Evolutionary conservation across 257 asterid species (phyloP).

Genomic region (Solanum lignicaule): DNA sequence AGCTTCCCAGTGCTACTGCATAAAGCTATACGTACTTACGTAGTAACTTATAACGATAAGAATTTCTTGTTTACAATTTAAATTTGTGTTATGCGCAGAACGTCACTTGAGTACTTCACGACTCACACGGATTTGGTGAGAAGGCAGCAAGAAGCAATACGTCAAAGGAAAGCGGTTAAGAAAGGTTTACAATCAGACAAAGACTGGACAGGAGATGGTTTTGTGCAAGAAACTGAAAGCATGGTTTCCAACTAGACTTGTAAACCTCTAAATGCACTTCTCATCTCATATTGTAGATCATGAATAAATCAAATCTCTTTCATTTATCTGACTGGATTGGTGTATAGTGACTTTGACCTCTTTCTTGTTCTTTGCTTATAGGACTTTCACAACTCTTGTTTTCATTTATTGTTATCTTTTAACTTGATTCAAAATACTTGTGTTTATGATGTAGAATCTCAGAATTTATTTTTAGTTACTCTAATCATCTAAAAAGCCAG

Average conservation of each 20-base stretch:
- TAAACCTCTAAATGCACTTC: neutral
- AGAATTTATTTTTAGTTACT: neutral
- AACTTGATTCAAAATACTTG: neutral
- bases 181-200: constrained; percentile 79
- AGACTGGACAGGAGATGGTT: constrained; percentile 99
- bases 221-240: constrained; percentile 79
- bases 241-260: constrained; percentile 37
- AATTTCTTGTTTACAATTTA: neutral
- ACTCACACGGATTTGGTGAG: constrained; percentile 73
- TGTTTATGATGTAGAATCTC: neutral
- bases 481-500: neutral
- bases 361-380: neutral
- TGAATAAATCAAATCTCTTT: neutral
- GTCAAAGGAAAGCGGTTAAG: constrained; percentile 63
- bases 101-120: constrained; percentile 70
- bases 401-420: neutral
- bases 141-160: constrained; percentile 75
- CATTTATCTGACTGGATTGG: neutral
- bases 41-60: neutral
- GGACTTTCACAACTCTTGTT: neutral
- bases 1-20: neutral
- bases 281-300: neutral
- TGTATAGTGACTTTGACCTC: neutral
- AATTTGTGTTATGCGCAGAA: constrained; percentile 19
- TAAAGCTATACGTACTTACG: neutral